Evolutionary conservation across 805 yeast species (phyloP), one percentile per base, ranked within the genome.

Genomic region (Geotrichum ghanense): DNA sequence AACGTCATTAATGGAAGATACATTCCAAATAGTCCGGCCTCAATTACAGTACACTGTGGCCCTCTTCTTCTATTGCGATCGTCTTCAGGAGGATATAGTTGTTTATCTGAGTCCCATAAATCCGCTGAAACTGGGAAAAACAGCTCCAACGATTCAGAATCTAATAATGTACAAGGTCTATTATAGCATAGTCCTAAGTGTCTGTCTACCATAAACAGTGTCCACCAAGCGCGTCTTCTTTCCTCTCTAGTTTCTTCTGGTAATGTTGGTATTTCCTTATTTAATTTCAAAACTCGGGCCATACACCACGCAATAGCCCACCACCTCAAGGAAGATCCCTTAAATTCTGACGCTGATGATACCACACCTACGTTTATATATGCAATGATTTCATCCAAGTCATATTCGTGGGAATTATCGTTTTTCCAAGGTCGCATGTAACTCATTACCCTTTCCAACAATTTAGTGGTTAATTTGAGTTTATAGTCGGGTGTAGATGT

Each of bases 161-260:
- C 72, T 3, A 58, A 50, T 6, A 67, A 55, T 1, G 61, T 47
- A 14, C 59, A 45, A 3, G 63, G 60, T 2, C 62, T 50, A 46
- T 67, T 67, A 51, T 66, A 66, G 45, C 69, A 62, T 26, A 69
- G 52, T 0, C 66, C 65, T 4, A 67, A 56, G 46, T 67, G 62
- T 31, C 70, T 55, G 50, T 69, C 73, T n/a, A 68, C 53, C 35
- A 65, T 51, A 47, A 65, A 69, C 2, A 69, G 51, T 6, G 64
- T 58, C 71, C 72, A 68, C 71, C 71, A 69, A 1, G 62, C 57
- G 20, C 73, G 56, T 22, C 71, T 55, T 43, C 61, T 55, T 47
- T 69, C 73, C 45, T 69, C 73, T 22, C 62, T 55, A 1, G 48
- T 24, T 42, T 65, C 70, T 56, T 47, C 51, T 4, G 50, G 51